These are phyloP conservation scores for Amanita thiersii DNA, from an alignment of 768 basidiomycete genomes.

Conservation along the genomic window DNA sequence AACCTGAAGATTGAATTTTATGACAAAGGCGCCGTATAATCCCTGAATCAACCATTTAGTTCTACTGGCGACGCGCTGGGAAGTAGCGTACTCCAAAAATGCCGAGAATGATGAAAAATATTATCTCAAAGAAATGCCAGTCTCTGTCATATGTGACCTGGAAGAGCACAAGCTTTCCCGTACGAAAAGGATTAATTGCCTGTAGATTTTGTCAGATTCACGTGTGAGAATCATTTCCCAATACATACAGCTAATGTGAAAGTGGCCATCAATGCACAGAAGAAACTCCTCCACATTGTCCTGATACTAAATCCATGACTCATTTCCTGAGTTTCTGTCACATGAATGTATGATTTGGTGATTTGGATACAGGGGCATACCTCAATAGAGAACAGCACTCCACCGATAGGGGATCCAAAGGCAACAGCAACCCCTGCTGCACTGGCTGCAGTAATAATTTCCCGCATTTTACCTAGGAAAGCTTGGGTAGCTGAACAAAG, in stretches of 20 bases:
- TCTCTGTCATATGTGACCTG: slow-evolving; percentile 96
- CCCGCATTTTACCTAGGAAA: slow-evolving; percentile 65
- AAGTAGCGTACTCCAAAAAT: slow-evolving; percentile 75
- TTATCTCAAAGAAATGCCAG: slow-evolving; percentile 99
- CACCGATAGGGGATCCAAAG: slow-evolving; percentile 96
- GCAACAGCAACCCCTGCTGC: slow-evolving; percentile 98
- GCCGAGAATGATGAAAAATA: slow-evolving; percentile 92
- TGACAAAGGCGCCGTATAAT: slow-evolving; percentile 92
- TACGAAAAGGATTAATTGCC: slow-evolving; percentile 98
- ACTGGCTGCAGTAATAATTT: slow-evolving; percentile 90
- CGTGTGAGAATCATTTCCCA: background rate
- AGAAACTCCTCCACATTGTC: slow-evolving; percentile 98
- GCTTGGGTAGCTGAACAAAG: slow-evolving; percentile 11
- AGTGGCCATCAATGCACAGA: slow-evolving; percentile 95
- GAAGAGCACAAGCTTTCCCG: slow-evolving; percentile 95
- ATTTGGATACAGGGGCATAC: slow-evolving; percentile 25
- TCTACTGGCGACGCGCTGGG: background rate
- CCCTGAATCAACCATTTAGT: slow-evolving; percentile 46
- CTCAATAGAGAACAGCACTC: slow-evolving; percentile 96
- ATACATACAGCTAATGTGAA: slow-evolving; percentile 84
- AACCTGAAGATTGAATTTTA: slow-evolving; percentile 94
- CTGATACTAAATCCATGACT: slow-evolving; percentile 94
- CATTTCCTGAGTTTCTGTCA: slow-evolving; percentile 69
- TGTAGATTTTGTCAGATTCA: slow-evolving; percentile 20
- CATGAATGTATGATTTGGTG: background rate